These are phyloP conservation scores for Tilletia setariae DNA, from an alignment of 1,284 basidiomycete species.

Conservation along the genomic window DNA sequence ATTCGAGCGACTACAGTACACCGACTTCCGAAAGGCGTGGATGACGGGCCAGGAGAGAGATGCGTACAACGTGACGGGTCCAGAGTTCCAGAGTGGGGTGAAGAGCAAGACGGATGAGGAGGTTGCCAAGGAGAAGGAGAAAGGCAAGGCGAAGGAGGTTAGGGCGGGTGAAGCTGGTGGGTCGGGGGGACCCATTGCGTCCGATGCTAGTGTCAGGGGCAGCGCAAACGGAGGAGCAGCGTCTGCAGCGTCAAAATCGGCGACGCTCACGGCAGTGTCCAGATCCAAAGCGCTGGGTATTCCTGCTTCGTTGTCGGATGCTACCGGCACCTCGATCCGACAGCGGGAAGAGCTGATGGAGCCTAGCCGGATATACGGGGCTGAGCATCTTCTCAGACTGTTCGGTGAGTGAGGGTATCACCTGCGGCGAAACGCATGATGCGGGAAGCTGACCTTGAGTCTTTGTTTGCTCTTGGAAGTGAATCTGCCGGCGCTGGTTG, in stretches of 20 bases:
- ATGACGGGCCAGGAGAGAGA: conserved; percentile 4
- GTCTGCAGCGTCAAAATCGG: neutral
- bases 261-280: neutral
- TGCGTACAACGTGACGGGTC: conserved; percentile 5
- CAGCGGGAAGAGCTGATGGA: conserved; percentile 68
- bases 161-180: neutral
- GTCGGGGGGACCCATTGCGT: neutral
- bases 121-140: conserved; percentile 3
- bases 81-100: neutral
- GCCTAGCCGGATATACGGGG: conserved; percentile 88
- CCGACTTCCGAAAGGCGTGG: conserved; percentile 70
- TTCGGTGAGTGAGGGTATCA: conserved; percentile 66
- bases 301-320: neutral
- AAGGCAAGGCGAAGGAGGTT: neutral
- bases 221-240: neutral
- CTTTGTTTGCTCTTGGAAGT: conserved; percentile 52
- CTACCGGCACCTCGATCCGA: neutral
- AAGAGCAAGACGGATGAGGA: conserved; percentile 8
- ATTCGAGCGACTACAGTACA: conserved; percentile 89
- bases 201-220: neutral
- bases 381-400: conserved; percentile 87
- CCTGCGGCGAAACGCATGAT: neutral
- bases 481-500: conserved; percentile 70
- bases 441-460: neutral
- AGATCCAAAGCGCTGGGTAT: conserved; percentile 2